Evolutionary conservation across 1,139 yeast species (phyloP).

Genomic region (Meyerozyma carpophila): DNA sequence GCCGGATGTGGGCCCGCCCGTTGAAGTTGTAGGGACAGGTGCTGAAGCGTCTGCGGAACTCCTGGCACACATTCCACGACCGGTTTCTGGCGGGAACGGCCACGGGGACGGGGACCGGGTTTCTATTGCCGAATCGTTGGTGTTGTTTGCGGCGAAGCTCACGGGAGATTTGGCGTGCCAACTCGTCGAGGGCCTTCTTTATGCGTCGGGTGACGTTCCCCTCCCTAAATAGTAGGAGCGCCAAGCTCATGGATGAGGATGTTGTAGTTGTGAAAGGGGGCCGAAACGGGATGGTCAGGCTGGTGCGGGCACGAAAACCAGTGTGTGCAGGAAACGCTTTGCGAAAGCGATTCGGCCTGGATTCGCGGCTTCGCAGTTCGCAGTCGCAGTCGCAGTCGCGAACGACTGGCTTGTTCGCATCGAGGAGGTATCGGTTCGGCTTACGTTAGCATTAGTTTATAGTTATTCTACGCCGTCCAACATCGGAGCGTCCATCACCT

Average conservation of each 20-base stretch:
- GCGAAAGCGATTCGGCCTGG: not conserved
- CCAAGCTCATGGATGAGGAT: not conserved
- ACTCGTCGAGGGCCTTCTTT: slow-evolving; percentile 27
- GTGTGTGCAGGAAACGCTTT: not conserved
- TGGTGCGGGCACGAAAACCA: not conserved
- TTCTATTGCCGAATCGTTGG: slow-evolving; percentile 4
- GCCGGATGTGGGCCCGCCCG: not conserved
- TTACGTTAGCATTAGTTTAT: too few species aligned
- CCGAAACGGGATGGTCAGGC: not conserved
- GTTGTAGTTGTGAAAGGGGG: not conserved
- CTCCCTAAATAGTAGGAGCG: slow-evolving; percentile 12
- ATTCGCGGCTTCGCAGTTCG: too few species aligned
- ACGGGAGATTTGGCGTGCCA: slow-evolving; percentile 20
- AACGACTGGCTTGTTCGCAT: too few species aligned
- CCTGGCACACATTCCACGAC: not conserved
- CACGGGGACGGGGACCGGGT: slow-evolving; percentile 22
- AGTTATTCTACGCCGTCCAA: not conserved
- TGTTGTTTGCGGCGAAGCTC: slow-evolving; percentile 7
- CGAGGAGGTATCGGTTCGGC: too few species aligned
- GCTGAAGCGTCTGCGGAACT: slow-evolving; percentile 4
- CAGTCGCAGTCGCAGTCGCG: too few species aligned
- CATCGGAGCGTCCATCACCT: not conserved
- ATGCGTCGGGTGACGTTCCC: slow-evolving; percentile 23
- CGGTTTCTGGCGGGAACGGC: slow-evolving; percentile 16
- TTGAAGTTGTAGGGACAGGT: slow-evolving; percentile 3